phyloP scores from a whole-genome alignment of 208 protist genomes.

The Crithidia fasciculata region DNA sequence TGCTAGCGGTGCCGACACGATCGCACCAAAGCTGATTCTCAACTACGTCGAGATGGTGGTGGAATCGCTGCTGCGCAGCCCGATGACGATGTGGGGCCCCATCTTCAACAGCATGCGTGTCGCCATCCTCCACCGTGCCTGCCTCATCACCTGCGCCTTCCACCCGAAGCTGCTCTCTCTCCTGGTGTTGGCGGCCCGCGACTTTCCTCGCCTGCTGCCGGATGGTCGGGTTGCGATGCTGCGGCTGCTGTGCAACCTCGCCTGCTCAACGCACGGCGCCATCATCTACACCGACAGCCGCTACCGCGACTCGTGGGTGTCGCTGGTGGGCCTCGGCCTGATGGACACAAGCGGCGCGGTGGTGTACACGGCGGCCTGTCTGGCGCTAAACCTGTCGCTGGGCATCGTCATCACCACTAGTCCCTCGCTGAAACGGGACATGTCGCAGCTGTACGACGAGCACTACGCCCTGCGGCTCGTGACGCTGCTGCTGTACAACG shows the following conservation, averaged over 20 bases:
- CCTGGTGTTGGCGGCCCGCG: conserved; percentile 45
- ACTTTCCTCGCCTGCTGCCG: conserved; percentile 64
- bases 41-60: conserved; percentile 61
- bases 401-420: conserved; percentile 40
- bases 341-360: conserved; percentile 57
- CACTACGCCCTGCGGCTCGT: conserved; percentile 44
- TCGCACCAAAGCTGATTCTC: conserved; percentile 34
- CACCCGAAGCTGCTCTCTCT: conserved; percentile 50
- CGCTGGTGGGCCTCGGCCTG: conserved; percentile 60
- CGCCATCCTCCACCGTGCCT: conserved; percentile 68
- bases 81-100: conserved; percentile 62
- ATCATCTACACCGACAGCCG: conserved; percentile 49
- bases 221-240: conserved; percentile 69
- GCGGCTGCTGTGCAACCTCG: conserved; percentile 78
- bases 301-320: conserved; percentile 59
- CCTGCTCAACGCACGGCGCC: conserved; percentile 55
- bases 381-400: conserved; percentile 69
- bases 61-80: conserved; percentile 47
- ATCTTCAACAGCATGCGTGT: conserved; percentile 77
- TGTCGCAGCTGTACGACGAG: conserved; percentile 17
- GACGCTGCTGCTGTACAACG: conserved; percentile 70
- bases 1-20: conserved; percentile 36
- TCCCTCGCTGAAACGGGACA: conserved; percentile 44
- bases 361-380: conserved; percentile 75
- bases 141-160: conserved; percentile 52